A percentile compares a stretch with the other conserved stretches of the same genome.
These are phyloP conservation scores for Bipolaris victoriae DNA, from an alignment of 2,329 filamentous ascomycete species.

Conservation along the genomic window DNA sequence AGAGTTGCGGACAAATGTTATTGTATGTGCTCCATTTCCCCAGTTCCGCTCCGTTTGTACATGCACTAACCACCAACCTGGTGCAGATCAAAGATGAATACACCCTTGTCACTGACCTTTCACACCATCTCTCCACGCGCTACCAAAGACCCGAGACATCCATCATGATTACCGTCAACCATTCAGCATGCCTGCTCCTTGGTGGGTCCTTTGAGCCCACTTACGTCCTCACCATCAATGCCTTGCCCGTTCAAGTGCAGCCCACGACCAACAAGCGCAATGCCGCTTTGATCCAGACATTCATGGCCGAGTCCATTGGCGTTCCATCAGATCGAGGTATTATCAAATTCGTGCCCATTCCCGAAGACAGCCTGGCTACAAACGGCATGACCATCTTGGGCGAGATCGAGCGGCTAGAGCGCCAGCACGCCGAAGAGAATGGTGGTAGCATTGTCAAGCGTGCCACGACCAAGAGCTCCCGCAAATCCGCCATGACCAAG, in stretches of 20 bases:
- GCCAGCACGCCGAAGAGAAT: slow-evolving; percentile 51
- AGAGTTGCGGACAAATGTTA: slow-evolving; percentile 58
- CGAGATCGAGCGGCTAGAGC: slow-evolving; percentile 67
- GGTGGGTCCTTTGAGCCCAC: slow-evolving; percentile 78
- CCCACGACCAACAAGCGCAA: slow-evolving; percentile 82
- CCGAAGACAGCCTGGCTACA: slow-evolving; percentile 74
- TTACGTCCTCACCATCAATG: slow-evolving; percentile 76
- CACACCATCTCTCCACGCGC: slow-evolving; percentile 72
- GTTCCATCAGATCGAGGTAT: slow-evolving; percentile 72
- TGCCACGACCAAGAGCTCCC: slow-evolving; percentile 48
- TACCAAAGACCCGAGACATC: slow-evolving; percentile 77
- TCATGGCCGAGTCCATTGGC: slow-evolving; percentile 72
- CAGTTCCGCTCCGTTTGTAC: slow-evolving; percentile 14
- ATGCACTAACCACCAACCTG: slow-evolving; percentile 29
- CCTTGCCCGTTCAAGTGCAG: slow-evolving; percentile 71
- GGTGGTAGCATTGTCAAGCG: slow-evolving; percentile 50
- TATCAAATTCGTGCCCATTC: slow-evolving; percentile 71
- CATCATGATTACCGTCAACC: slow-evolving; percentile 76
- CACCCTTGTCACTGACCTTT: slow-evolving; percentile 74
- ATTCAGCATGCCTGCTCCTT: slow-evolving; percentile 76
- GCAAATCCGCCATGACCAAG: slow-evolving; percentile 41
- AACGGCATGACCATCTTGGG: slow-evolving; percentile 73
- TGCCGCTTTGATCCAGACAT: slow-evolving; percentile 75
- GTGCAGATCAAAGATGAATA: slow-evolving; percentile 74
- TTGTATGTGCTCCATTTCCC: slow-evolving; percentile 49